Conservation (phyloP, 179 eudicot species). For the Silene coronaria region DNA sequence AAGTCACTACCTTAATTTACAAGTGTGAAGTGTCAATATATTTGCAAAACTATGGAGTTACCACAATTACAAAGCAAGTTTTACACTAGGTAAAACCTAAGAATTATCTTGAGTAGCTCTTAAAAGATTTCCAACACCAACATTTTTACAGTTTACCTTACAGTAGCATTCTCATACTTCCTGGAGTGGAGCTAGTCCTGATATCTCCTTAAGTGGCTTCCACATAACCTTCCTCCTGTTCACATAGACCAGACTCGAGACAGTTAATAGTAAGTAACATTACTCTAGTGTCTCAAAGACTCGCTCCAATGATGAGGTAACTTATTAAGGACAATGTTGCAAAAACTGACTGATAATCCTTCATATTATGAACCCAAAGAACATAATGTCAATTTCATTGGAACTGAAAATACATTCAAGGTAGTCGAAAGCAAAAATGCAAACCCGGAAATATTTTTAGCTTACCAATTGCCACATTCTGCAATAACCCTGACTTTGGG, state of each 20-base stretch:
- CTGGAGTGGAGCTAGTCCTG: conserved; percentile 40
- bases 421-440: no score
- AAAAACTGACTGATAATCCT: no score
- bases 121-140: not conserved
- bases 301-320: not conserved
- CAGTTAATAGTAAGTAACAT: not conserved
- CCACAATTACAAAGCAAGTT: not conserved
- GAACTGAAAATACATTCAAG: no score
- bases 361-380: no score
- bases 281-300: not conserved
- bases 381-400: no score
- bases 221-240: conserved; percentile 81
- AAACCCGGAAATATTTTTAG: not conserved
- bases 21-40: not conserved
- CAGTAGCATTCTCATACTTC: conserved; percentile 24
- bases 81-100: not conserved
- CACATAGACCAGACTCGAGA: conserved; percentile 6
- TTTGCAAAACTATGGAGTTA: conserved; percentile 2
- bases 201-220: conserved; percentile 87
- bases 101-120: not conserved
- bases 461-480: conserved; percentile 95
- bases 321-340: no score
- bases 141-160: not conserved
- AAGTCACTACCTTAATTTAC: not conserved
- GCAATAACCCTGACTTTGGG: conserved; percentile 83